A percentile compares a stretch with the other conserved stretches of the same genome.
phyloP scores from a whole-genome alignment of 306 rosid genomes.

The Ormosia semicastrata region DNA sequence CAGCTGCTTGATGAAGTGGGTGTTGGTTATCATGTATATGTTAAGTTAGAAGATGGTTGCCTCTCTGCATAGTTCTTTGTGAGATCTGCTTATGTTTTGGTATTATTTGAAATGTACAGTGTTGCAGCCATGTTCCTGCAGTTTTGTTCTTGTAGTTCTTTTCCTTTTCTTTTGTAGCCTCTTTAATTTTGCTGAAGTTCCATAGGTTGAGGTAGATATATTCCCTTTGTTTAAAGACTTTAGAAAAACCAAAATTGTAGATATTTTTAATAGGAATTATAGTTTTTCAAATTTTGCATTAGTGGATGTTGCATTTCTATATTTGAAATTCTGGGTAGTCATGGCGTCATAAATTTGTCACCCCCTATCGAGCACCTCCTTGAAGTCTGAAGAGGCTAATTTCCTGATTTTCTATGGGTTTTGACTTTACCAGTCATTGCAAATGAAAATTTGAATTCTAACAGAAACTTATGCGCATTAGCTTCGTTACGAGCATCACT shows the following conservation, averaged over 20 bases:
- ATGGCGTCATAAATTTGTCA: background rate
- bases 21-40: conserved; percentile 37
- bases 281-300: conserved; percentile 36
- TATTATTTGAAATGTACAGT: conserved; percentile 19
- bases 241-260: conserved; percentile 30
- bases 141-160: conserved; percentile 44
- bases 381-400: background rate
- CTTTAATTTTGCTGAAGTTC: conserved; percentile 23
- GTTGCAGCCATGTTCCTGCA: conserved; percentile 49
- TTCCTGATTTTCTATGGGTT: background rate
- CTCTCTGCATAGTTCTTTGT: conserved; percentile 42
- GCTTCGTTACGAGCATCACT: background rate
- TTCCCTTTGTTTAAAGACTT: conserved; percentile 3
- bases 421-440: background rate
- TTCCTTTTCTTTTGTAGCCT: conserved; percentile 22
- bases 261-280: conserved; percentile 37
- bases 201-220: conserved; percentile 28
- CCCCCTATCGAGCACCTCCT: background rate
- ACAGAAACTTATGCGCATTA: background rate
- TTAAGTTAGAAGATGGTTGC: conserved; percentile 45
- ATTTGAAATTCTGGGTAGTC: background rate
- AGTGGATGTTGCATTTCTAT: conserved; percentile 6
- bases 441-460: background rate
- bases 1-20: conserved; percentile 50
- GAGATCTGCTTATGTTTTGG: conserved; percentile 38